Evolutionary conservation across 148 eudicot genomes (phyloP).

Genomic region (Camellia lanceoleosa): DNA sequence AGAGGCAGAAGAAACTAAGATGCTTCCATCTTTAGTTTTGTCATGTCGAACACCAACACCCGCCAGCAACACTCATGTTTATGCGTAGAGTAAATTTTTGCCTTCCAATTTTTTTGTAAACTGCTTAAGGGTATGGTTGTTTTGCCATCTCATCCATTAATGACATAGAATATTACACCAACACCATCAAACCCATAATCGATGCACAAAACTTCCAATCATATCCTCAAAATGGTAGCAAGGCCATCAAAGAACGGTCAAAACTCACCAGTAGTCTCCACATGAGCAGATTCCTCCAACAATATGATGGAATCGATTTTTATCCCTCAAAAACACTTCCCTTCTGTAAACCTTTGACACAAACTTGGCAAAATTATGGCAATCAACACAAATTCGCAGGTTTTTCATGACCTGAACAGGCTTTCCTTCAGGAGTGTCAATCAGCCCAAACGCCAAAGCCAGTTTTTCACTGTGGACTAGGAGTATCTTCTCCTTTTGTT

Average conservation of each 20-base stretch:
- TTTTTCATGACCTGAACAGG: slow-evolving; percentile 71
- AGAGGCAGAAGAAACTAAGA: background rate
- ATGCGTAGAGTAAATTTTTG: background rate
- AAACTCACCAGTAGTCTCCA: slow-evolving; percentile 68
- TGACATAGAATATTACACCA: background rate
- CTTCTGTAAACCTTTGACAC: slow-evolving; percentile 51
- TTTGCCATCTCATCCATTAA: background rate
- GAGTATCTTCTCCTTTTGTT: slow-evolving; percentile 79
- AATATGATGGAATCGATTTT: slow-evolving; percentile 71
- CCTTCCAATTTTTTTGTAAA: background rate
- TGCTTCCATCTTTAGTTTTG: background rate
- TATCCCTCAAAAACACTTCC: slow-evolving; percentile 59
- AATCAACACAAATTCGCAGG: slow-evolving; percentile 78
- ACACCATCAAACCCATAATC: background rate
- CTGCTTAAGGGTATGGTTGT: background rate
- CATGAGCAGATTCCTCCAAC: slow-evolving; percentile 67
- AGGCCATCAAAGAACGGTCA: background rate
- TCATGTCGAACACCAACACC: background rate
- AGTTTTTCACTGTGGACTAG: slow-evolving; percentile 78
- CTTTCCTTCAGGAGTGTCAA: slow-evolving; percentile 37
- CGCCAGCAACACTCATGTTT: background rate
- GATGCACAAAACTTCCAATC: background rate
- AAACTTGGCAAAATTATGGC: slow-evolving; percentile 80
- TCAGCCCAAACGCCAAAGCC: slow-evolving; percentile 67
- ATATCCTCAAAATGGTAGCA: background rate